These are phyloP conservation scores for Gossypium raimondii DNA, from an alignment of 345 rosid genomes.

Conservation along the genomic window DNA sequence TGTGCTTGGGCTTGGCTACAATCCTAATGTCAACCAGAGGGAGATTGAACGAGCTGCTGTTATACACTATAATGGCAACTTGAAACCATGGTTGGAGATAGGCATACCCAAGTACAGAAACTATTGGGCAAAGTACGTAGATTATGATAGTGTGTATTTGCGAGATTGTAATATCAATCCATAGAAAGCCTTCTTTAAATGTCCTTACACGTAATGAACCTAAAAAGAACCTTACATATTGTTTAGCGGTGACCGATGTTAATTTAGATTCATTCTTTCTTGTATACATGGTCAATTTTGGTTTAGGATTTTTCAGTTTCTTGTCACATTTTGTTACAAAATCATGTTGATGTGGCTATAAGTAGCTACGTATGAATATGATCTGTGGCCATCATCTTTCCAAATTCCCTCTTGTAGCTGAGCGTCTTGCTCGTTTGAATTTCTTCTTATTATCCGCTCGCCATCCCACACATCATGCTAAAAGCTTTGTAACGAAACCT, in stretches of 20 bases:
- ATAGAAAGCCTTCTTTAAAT: background rate
- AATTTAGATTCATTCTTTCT: conserved; percentile 15
- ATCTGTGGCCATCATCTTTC: background rate
- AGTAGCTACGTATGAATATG: background rate
- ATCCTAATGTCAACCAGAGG: conserved; percentile 60
- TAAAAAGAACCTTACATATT: background rate
- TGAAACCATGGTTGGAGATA: conserved; percentile 88
- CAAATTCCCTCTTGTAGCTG: conserved; percentile 1
- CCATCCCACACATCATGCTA: conserved; percentile 16
- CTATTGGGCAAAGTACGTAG: conserved; percentile 15
- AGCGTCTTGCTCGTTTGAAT: conserved; percentile 1
- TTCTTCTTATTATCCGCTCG: conserved; percentile 26
- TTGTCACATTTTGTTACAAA: background rate
- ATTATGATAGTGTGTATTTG: conserved; percentile 6
- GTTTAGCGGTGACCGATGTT: background rate
- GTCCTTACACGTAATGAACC: too few species aligned
- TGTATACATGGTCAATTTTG: conserved; percentile 14
- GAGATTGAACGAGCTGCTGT: conserved; percentile 74
- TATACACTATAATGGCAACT: conserved; percentile 75
- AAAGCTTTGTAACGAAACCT: background rate
- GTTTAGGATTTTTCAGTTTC: conserved; percentile 21
- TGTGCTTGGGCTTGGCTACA: conserved; percentile 81
- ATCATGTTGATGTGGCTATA: background rate
- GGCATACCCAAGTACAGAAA: conserved; percentile 55
- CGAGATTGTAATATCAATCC: conserved; percentile 12